A percentile compares a stretch with the other conserved stretches of the same genome.
Conservation (phyloP, 2,329 filamentous ascomycete genomes). For the Fusarium penzigii region DNA sequence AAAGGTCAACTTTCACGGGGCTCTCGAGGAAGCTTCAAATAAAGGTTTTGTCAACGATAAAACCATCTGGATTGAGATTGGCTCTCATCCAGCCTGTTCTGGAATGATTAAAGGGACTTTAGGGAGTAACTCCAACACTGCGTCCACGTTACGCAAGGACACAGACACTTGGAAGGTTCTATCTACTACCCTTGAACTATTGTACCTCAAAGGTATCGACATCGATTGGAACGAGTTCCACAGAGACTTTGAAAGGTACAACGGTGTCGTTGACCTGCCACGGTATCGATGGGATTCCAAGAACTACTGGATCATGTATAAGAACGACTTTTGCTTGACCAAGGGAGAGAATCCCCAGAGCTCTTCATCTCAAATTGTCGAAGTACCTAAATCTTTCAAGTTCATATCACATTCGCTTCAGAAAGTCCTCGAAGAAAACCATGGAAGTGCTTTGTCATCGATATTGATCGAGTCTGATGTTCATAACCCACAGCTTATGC, state of each 20-base stretch:
- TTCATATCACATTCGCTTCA: slow-evolving; percentile 23
- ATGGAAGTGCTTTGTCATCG: slow-evolving; percentile 6
- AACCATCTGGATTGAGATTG: slow-evolving; percentile 67
- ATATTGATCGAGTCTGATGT: slow-evolving; percentile 18
- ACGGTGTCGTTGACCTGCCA: slow-evolving; percentile 61
- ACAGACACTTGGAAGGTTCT: slow-evolving; percentile 68
- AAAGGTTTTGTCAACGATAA: slow-evolving; percentile 53
- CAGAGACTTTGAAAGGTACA: slow-evolving; percentile 43
- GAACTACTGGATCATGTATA: slow-evolving; percentile 66
- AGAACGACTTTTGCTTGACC: slow-evolving; percentile 70
- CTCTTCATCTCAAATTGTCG: background rate
- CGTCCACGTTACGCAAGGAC: slow-evolving; percentile 63
- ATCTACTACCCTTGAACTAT: slow-evolving; percentile 52
- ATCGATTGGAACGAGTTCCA: slow-evolving; percentile 72
- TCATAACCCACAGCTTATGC: slow-evolving; percentile 12
- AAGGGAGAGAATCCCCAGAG: slow-evolving; percentile 51
- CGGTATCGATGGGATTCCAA: slow-evolving; percentile 73
- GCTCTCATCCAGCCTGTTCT: slow-evolving; percentile 65
- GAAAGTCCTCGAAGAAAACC: slow-evolving; percentile 17
- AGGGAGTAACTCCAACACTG: slow-evolving; percentile 50
- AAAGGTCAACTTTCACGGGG: slow-evolving; percentile 64
- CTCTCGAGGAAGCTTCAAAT: slow-evolving; percentile 52
- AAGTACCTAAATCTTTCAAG: slow-evolving; percentile 5
- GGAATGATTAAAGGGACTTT: slow-evolving; percentile 65
- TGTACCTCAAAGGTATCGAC: slow-evolving; percentile 62